Percentiles rank a stretch among this genome's conserved stretches.
These are phyloP conservation scores for Ceratobasidium sp. DNA, from an alignment of 1,284 basidiomycete species.

Conservation along the genomic window DNA sequence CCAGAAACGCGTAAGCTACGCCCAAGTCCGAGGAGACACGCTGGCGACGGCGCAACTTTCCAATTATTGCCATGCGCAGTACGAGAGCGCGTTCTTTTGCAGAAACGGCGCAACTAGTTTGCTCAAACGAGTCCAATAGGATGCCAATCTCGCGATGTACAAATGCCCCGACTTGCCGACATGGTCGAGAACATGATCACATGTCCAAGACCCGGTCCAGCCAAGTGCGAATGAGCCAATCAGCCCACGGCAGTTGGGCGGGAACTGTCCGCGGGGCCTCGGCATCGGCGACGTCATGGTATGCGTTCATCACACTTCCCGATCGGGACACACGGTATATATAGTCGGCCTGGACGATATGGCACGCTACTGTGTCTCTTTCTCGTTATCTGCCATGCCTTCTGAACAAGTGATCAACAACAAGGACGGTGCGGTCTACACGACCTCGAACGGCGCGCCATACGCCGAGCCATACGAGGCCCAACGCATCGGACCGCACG, in stretches of 20 bases:
- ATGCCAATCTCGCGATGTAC: too few species aligned
- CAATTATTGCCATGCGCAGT: too few species aligned
- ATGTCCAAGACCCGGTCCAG: not conserved
- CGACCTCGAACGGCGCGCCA: slow-evolving; percentile 82
- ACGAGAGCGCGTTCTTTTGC: too few species aligned
- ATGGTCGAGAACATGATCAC: not conserved
- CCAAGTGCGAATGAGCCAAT: not conserved
- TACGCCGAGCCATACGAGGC: slow-evolving; percentile 75
- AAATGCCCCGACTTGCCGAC: too few species aligned
- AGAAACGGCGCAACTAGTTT: too few species aligned
- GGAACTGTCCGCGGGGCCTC: not conserved
- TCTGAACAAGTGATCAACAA: slow-evolving; percentile 64
- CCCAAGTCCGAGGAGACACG: not conserved
- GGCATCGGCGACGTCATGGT: not conserved
- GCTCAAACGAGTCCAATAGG: too few species aligned
- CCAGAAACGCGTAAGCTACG: not conserved
- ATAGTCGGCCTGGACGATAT: not conserved
- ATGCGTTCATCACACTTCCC: slow-evolving; percentile 21
- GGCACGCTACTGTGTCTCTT: not conserved
- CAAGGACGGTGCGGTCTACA: slow-evolving; percentile 73
- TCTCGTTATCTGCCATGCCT: slow-evolving; percentile 59
- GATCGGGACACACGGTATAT: slow-evolving; percentile 7
- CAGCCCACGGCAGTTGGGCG: not conserved
- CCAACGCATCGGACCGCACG: slow-evolving; percentile 75
- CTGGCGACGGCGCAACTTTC: too few species aligned